Evolutionary conservation across 2,329 filamentous ascomycete genomes (phyloP).

Genomic region (Diplodia intermedia): DNA sequence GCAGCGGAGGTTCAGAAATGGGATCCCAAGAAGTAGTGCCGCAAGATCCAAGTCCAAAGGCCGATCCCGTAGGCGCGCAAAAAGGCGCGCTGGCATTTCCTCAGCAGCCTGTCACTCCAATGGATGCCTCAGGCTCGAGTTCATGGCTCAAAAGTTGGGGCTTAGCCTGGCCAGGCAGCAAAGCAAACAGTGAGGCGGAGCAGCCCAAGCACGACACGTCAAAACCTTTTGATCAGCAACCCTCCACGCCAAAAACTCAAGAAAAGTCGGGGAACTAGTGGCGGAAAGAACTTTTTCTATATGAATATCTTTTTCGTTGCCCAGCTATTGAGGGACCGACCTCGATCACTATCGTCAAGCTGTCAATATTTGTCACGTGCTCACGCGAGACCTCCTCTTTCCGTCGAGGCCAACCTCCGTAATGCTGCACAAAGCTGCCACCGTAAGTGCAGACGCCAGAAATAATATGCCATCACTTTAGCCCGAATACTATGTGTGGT

Average conservation of each 20-base stretch:
- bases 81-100: too few species aligned
- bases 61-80: not conserved
- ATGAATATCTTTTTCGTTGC: not conserved
- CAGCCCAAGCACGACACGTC: slow-evolving; percentile 5
- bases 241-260: not conserved
- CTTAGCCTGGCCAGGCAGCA: slow-evolving; percentile 29
- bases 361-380: not conserved
- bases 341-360: not conserved
- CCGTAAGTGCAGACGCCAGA: not conserved
- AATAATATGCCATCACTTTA: not conserved
- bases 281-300: not conserved
- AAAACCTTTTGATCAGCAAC: not conserved
- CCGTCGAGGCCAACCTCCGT: not conserved
- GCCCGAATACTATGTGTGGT: not conserved
- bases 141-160: slow-evolving; percentile 24
- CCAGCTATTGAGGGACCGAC: not conserved
- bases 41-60: not conserved
- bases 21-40: not conserved
- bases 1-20: not conserved
- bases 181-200: slow-evolving; percentile 16
- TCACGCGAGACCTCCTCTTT: not conserved
- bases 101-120: not conserved
- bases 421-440: not conserved
- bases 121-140: slow-evolving; percentile 12
- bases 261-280: not conserved